Evolutionary conservation across 352 stramenopile species (phyloP), one percentile per base, ranked within the genome.

Genomic region (Pythium coloratum): DNA sequence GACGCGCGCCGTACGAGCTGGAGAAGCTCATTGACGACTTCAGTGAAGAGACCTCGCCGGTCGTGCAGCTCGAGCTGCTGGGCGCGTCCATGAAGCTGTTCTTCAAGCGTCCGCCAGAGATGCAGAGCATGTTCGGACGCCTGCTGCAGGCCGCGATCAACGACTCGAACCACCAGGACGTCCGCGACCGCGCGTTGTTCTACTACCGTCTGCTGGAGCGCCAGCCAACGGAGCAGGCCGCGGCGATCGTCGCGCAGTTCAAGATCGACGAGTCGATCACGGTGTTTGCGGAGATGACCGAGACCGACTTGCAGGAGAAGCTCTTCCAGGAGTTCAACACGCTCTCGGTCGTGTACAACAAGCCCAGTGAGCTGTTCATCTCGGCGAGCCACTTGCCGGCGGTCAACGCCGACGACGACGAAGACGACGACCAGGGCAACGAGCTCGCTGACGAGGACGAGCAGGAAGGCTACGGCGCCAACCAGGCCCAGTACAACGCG

Each of bases 291-390:
- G 90, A 92, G 73, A 93, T 93, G 72, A 76, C 86, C 34, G 82
- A 95, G 68, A 87, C 83, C 44, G 88, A 97, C 62, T 69, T 97
- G 24, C 71, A 96, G 59, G 82, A 95, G 62, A 91, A 92, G 62
- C 84, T 97, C 55, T 96, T 97, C 62, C 74, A 97, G 59, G 97
- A 99, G 82, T 99, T 99, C 80, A 99, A 99, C 78, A 98, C 97
- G 34, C 86, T 99, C 53, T 92, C 95, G 7, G 95, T 99, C 13
- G 88, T 99, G 26, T 99, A 99, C 84, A 95, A 95, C 62, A 98
- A 98, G 72, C 93, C 93, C 20, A 97, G 90, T 53, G 91, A 98
- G 47, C 89, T 98, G 57, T 99, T 99, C 72, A 94, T 99, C 49
- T 83, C 88, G 10, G 73, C 91, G 53, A 88, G 91, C 44, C 80